Evolutionary conservation across 441 rosid genomes (phyloP).

Genomic region (Populus tomentosa): DNA sequence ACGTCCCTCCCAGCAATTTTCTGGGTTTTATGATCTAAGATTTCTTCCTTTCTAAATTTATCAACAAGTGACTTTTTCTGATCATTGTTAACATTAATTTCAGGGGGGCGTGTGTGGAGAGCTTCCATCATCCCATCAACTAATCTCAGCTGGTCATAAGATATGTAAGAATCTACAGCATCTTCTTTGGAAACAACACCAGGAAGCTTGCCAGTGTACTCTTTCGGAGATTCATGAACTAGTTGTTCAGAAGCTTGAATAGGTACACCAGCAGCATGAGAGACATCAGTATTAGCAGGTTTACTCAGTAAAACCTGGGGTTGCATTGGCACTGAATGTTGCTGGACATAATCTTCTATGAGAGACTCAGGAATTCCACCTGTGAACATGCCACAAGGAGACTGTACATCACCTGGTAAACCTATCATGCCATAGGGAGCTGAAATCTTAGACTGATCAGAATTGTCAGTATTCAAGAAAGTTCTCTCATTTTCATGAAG

Average conservation of each 20-base stretch:
- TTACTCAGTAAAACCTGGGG: constrained; percentile 29
- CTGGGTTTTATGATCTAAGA: constrained; percentile 30
- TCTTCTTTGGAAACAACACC: constrained; percentile 27
- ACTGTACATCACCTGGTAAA: constrained; percentile 25
- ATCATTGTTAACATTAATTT: constrained; percentile 27
- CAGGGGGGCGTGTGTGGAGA: constrained; percentile 26
- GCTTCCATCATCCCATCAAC: constrained; percentile 42
- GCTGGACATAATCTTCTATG: constrained; percentile 33
- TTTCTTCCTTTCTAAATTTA: constrained; percentile 32
- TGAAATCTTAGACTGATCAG: constrained; percentile 27
- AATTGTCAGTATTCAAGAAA: constrained; percentile 22
- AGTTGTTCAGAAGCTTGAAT: constrained; percentile 29
- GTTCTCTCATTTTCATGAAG: constrained; percentile 27
- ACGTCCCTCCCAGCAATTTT: constrained; percentile 30
- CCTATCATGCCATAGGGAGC: constrained; percentile 22
- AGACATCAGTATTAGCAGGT: constrained; percentile 22
- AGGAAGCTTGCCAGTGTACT: constrained; percentile 27
- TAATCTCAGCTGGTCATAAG: constrained; percentile 30
- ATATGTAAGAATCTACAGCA: constrained; percentile 16
- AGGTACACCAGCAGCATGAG: constrained; percentile 21
- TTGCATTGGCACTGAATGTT: constrained; percentile 23
- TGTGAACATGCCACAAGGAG: constrained; percentile 22
- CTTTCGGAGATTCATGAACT: constrained; percentile 31
- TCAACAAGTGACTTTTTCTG: constrained; percentile 29
- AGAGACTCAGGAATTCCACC: constrained; percentile 29